A percentile compares a stretch with the other conserved stretches of the same genome.
These are phyloP conservation scores for Fusarium robinianum DNA, from an alignment of 2,329 filamentous ascomycete genomes.

Conservation along the genomic window DNA sequence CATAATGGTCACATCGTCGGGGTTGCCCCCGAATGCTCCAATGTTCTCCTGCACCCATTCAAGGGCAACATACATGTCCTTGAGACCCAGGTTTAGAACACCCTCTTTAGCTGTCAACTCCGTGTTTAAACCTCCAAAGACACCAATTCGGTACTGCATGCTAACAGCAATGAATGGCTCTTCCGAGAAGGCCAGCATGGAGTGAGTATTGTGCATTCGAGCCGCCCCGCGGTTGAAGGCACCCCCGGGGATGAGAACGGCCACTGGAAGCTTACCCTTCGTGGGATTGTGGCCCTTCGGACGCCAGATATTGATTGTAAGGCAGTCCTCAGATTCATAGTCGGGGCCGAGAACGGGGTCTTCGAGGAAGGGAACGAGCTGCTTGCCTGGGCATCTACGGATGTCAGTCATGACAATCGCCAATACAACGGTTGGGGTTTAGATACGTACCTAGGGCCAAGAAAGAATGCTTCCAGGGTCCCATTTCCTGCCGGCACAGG, in stretches of 20 bases:
- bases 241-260: slow-evolving; percentile 37
- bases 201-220: slow-evolving; percentile 45
- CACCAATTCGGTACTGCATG: slow-evolving; percentile 55
- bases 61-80: slow-evolving; percentile 53
- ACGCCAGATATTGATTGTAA: slow-evolving; percentile 36
- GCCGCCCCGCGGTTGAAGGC: slow-evolving; percentile 41
- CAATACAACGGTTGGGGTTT: too few species aligned
- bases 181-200: slow-evolving; percentile 55
- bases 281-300: slow-evolving; percentile 15
- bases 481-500: slow-evolving; percentile 35
- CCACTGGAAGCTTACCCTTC: slow-evolving; percentile 34
- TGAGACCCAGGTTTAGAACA: slow-evolving; percentile 57
- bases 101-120: slow-evolving; percentile 55
- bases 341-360: slow-evolving; percentile 39
- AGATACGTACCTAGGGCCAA: slow-evolving; percentile 30
- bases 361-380: slow-evolving; percentile 39
- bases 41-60: slow-evolving; percentile 59
- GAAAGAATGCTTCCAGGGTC: slow-evolving; percentile 33
- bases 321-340: slow-evolving; percentile 38
- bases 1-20: slow-evolving; percentile 53
- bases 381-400: slow-evolving; percentile 38
- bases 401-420: slow-evolving; percentile 10
- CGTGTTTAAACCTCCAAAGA: slow-evolving; percentile 63
- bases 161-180: slow-evolving; percentile 54
- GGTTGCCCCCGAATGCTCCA: slow-evolving; percentile 54